Percentiles rank a stretch among this genome's conserved stretches.
These are phyloP conservation scores for Phytophthora multivora DNA, from an alignment of 352 stramenopile genomes.

Conservation along the genomic window DNA sequence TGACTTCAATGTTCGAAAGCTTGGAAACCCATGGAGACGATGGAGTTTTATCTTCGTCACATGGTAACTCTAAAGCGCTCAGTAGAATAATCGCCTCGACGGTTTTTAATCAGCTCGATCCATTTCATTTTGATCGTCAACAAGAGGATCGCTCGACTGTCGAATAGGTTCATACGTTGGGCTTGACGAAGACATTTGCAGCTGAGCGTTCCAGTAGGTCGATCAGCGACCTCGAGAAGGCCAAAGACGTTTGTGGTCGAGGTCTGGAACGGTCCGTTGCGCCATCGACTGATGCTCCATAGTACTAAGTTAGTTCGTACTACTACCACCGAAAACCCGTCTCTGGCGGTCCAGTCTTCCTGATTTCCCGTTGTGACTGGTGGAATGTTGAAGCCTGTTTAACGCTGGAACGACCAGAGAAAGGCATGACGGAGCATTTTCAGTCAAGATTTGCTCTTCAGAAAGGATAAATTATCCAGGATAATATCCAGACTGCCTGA, in stretches of 20 bases:
- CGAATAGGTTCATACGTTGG: slow-evolving; percentile 6
- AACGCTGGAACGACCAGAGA: slow-evolving; percentile 14
- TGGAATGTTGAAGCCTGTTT: slow-evolving; percentile 6
- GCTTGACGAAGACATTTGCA: slow-evolving; percentile 8
- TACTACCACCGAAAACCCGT: slow-evolving; percentile 14
- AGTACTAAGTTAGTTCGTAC: no score
- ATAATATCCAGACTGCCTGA: not conserved
- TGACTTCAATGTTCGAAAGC: not conserved
- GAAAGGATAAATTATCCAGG: slow-evolving; percentile 5
- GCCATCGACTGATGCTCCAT: slow-evolving; percentile 15
- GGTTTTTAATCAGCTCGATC: no score
- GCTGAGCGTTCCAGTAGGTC: not conserved
- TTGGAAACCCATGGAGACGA: not conserved
- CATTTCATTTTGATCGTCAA: no score
- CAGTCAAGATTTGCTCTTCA: slow-evolving; percentile 25
- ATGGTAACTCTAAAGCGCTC: no score
- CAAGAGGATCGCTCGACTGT: no score
- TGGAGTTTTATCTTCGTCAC: no score
- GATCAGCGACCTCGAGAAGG: not conserved
- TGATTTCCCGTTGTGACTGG: no score
- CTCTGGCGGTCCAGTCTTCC: not conserved
- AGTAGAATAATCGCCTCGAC: no score
- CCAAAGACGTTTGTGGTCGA: not conserved
- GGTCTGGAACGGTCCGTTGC: slow-evolving; percentile 5
- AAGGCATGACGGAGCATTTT: slow-evolving; percentile 15